These are phyloP conservation scores for Xylariaceae sp. DNA, from an alignment of 2,329 filamentous ascomycete species.

Conservation along the genomic window DNA sequence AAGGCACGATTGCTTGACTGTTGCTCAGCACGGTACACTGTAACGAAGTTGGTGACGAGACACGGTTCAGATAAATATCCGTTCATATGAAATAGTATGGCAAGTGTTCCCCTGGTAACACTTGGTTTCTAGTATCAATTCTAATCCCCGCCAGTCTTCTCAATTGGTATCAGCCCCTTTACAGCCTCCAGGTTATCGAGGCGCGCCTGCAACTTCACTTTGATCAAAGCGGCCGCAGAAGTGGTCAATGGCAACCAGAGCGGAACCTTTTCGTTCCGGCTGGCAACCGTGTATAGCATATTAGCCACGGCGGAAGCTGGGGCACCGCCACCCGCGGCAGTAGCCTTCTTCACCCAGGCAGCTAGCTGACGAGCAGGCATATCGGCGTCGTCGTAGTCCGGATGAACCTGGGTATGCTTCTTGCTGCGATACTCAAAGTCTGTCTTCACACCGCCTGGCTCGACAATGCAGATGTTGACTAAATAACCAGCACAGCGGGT, in stretches of 20 bases:
- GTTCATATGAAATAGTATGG: too few relatives aligned
- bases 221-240: constrained; percentile 8
- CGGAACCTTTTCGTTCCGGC: constrained; percentile 9
- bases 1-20: too few relatives aligned
- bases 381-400: constrained; percentile 9
- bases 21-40: too few relatives aligned
- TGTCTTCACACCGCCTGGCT: constrained; percentile 14
- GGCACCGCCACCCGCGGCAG: constrained; percentile 4
- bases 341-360: constrained; percentile 11
- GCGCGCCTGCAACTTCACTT: constrained; percentile 13
- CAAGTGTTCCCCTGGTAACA: too few relatives aligned
- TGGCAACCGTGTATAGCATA: constrained; percentile 8
- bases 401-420: constrained; percentile 8
- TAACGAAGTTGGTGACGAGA: too few relatives aligned
- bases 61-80: too few relatives aligned
- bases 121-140: too few relatives aligned
- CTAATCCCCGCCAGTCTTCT: too few relatives aligned
- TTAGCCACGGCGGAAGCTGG: constrained; percentile 10
- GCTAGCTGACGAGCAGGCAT: constrained; percentile 13
- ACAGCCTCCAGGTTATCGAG: constrained; percentile 12
- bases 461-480: constrained; percentile 16
- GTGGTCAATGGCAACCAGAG: constrained; percentile 13
- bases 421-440: constrained; percentile 15
- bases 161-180: constrained; percentile 9
- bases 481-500: too few relatives aligned